A percentile compares a stretch with the other conserved stretches of the same genome.
Conservation (phyloP, 164 flowering plant genomes). For the Sedum album region DNA sequence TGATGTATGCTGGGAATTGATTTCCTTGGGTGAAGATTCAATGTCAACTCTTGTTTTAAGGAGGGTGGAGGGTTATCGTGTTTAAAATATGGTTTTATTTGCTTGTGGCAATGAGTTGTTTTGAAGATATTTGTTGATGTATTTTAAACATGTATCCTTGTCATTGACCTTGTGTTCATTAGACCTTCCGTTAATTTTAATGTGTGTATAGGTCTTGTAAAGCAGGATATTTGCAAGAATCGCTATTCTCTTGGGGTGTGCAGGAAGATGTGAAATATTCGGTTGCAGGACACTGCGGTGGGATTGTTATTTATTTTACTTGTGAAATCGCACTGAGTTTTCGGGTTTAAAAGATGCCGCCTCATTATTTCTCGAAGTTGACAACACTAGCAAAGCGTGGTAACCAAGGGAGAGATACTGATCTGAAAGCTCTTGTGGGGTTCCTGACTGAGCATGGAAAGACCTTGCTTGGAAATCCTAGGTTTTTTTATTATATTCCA, state of each 20-base stretch:
- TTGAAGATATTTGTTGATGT: neutral
- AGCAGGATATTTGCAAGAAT: neutral
- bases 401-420: conserved; percentile 29
- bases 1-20: neutral
- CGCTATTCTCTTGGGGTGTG: conserved; percentile 2
- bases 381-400: conserved; percentile 32
- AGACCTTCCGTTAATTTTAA: neutral
- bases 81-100: neutral
- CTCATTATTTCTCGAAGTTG: conserved; percentile 37
- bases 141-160: neutral
- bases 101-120: neutral
- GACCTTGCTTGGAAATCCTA: conserved; percentile 33
- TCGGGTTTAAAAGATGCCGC: conserved; percentile 60
- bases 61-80: neutral
- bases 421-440: conserved; percentile 29
- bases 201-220: neutral
- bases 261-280: conserved; percentile 43
- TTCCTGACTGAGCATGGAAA: conserved; percentile 37
- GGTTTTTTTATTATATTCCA: conserved; percentile 27
- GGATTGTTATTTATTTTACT: conserved; percentile 6
- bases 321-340: conserved; percentile 13
- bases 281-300: conserved; percentile 11
- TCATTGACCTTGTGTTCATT: neutral
- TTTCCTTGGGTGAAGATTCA: neutral
- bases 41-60: neutral